Evolutionary conservation across 495 filamentous ascomycete genomes (phyloP).

Genomic region (Rhizodiscina lignyota): DNA sequence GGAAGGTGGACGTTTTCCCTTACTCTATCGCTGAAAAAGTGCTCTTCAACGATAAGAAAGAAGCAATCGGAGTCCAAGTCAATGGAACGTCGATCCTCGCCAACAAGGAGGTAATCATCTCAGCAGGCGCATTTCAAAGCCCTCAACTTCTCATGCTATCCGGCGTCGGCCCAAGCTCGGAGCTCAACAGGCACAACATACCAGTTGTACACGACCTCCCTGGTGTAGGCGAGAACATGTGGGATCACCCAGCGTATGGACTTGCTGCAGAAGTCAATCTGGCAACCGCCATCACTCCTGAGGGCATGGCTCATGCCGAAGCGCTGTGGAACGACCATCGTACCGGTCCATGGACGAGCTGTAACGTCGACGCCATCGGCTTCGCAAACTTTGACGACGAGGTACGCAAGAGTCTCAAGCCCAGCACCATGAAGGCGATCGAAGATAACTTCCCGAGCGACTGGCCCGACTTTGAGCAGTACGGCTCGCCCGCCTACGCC

Average conservation of each 20-base stretch:
- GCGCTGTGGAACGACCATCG: too few species aligned
- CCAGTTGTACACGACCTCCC: constrained; percentile 25
- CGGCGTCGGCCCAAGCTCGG: constrained; percentile 9
- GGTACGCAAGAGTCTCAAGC: too few species aligned
- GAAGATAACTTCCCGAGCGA: constrained; percentile 25
- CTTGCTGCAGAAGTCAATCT: constrained; percentile 6
- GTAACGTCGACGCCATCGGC: too few species aligned
- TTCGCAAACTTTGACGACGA: too few species aligned
- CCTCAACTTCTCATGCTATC: constrained; percentile 14
- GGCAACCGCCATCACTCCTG: constrained; percentile 10
- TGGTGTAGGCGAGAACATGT: constrained; percentile 36
- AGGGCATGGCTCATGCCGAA: too few species aligned
- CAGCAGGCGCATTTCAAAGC: constrained; percentile 19
- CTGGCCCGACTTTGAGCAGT: constrained; percentile 25
- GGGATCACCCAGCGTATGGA: constrained; percentile 23
- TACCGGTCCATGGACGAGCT: too few species aligned
- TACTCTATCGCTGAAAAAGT: constrained; percentile 22
- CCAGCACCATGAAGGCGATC: too few species aligned
- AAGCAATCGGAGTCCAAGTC: constrained; percentile 24
- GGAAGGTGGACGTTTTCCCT: constrained; percentile 18
- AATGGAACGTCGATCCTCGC: constrained; percentile 19
- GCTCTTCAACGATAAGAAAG: constrained; percentile 16
- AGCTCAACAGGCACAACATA: constrained; percentile 10
- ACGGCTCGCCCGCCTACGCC: neutral
- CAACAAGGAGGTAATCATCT: constrained; percentile 19